Conservation (phyloP, 1,139 yeast species). For the Candida tetrigidarum region DNA sequence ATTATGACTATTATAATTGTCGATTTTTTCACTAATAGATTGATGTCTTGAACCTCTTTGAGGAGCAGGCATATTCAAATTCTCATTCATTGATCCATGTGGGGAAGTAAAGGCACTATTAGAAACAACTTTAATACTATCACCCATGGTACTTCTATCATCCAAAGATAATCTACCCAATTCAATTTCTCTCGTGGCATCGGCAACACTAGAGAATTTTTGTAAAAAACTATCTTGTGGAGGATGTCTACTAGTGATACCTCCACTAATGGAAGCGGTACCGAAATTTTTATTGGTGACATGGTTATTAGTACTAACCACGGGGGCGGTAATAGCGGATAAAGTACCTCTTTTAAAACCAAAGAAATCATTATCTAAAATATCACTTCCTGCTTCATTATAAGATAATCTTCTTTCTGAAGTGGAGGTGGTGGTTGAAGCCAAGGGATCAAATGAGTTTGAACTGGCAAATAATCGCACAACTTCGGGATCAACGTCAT, state of each 20-base stretch:
- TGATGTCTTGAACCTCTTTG: conserved; percentile 54
- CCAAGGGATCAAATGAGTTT: conserved; percentile 15
- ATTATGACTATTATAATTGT: conserved; percentile 54
- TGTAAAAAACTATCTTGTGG: conserved; percentile 59
- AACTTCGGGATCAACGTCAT: conserved; percentile 51
- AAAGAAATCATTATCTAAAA: conserved; percentile 44
- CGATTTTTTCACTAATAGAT: conserved; percentile 68
- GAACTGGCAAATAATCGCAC: conserved; percentile 39
- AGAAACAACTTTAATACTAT: conserved; percentile 18
- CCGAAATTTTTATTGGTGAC: conserved; percentile 39
- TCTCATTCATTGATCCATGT: conserved; percentile 55
- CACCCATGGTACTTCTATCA: conserved; percentile 29
- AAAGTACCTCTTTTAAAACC: conserved; percentile 53
- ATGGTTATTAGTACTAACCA: conserved; percentile 16
- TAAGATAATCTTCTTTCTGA: conserved; percentile 38
- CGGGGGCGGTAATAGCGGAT: conserved; percentile 51
- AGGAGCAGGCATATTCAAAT: conserved; percentile 46
- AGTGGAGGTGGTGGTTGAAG: conserved; percentile 7
- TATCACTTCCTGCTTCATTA: conserved; percentile 52
- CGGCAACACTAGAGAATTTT: conserved; percentile 76
- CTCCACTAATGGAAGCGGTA: conserved; percentile 67
- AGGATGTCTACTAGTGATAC: conserved; percentile 51
- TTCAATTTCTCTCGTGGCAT: conserved; percentile 79
- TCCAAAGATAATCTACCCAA: conserved; percentile 33
- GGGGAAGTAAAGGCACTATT: conserved; percentile 29